A percentile compares a stretch with the other conserved stretches of the same genome.
Evolutionary conservation across 306 rosid species (phyloP).

Genomic region (Fragaria ananassa): DNA sequence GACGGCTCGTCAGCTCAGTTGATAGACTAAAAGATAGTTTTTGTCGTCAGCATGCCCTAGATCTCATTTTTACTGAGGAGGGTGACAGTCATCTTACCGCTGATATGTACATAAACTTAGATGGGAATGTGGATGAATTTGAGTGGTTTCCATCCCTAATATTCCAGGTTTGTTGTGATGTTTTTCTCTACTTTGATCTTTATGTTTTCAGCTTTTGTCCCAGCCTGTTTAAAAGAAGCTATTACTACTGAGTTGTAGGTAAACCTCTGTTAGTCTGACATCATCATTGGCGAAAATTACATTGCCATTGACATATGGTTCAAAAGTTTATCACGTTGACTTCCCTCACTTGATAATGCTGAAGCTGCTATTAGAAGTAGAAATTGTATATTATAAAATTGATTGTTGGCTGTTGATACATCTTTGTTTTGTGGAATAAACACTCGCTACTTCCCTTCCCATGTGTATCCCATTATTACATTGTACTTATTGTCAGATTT

Average conservation of each 20-base stretch:
- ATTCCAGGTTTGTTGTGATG: slow-evolving; percentile 63
- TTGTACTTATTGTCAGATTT: not conserved
- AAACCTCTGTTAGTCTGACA: not conserved
- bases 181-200: slow-evolving; percentile 16
- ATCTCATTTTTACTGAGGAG: slow-evolving; percentile 90
- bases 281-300: not conserved
- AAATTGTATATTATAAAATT: not conserved
- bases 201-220: slow-evolving; percentile 4
- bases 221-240: too few relatives aligned
- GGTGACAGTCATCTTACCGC: slow-evolving; percentile 95
- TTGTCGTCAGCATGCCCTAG: slow-evolving; percentile 91
- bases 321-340: not conserved
- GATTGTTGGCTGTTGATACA: not conserved
- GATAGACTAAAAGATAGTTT: slow-evolving; percentile 91
- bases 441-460: not conserved
- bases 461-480: not conserved
- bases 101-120: slow-evolving; percentile 87
- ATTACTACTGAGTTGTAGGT: not conserved
- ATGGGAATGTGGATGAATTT: slow-evolving; percentile 68
- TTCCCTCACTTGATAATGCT: not conserved
- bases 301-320: not conserved
- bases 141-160: slow-evolving; percentile 88
- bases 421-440: not conserved
- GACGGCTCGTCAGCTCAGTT: slow-evolving; percentile 75
- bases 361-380: not conserved